Evolutionary conservation across 768 basidiomycete species (phyloP).

Genomic region (Tricholoma sp.): DNA sequence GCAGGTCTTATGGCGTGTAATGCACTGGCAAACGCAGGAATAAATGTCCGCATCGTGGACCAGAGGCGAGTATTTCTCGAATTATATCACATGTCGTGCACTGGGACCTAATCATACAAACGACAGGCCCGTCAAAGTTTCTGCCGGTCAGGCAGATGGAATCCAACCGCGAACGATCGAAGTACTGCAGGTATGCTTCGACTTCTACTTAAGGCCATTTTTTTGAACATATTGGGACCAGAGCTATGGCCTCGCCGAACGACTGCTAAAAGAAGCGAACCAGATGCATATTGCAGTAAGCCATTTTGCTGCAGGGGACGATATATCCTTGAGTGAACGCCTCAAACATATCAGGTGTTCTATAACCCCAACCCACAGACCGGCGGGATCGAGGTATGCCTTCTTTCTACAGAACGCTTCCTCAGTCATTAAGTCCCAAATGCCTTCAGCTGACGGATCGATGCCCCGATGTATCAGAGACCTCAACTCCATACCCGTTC

Average conservation of each 20-base stretch:
- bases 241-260: constrained; percentile 76
- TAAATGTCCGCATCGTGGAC: constrained; percentile 58
- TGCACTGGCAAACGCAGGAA: constrained; percentile 50
- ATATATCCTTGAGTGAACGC: not conserved
- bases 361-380: constrained; percentile 56
- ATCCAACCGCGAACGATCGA: constrained; percentile 52
- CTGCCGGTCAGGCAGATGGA: constrained; percentile 56
- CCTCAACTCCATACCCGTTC: constrained; percentile 66
- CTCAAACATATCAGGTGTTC: constrained; percentile 48
- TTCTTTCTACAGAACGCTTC: not conserved
- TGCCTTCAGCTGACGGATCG: constrained; percentile 52
- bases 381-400: constrained; percentile 57
- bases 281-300: constrained; percentile 68
- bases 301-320: constrained; percentile 2
- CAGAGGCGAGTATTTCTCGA: constrained; percentile 34
- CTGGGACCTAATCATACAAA: not conserved
- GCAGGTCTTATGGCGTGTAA: constrained; percentile 68
- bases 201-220: not conserved
- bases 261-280: constrained; percentile 56
- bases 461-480: constrained; percentile 55
- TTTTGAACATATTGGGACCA: constrained; percentile 17
- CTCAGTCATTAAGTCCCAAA: not conserved
- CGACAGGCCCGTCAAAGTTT: constrained; percentile 40
- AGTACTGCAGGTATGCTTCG: constrained; percentile 41
- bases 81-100: not conserved